Evolutionary conservation across 176 grass and related monocot genomes (phyloP), one percentile per base, ranked within the genome.

Genomic region (Puya raimondii): DNA sequence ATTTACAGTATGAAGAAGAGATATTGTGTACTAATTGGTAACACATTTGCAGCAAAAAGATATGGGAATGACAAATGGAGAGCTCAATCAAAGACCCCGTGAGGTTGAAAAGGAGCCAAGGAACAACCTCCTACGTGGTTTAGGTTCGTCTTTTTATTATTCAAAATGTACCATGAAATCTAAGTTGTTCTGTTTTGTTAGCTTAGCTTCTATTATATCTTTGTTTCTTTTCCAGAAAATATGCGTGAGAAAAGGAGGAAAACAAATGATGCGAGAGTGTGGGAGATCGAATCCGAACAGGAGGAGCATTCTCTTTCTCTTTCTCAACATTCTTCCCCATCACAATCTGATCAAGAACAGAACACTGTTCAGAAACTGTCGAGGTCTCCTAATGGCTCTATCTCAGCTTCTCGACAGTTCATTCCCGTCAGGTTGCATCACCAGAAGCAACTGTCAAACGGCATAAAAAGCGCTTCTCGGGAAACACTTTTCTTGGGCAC

Each of bases 301-400:
- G 95, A 99, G 51, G 94, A 99, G 70, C 87, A 99, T 78, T 99
- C 95, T 1, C 78, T 99, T 2, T 90, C 87, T 49, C 79, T 99
- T 78, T 99, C 95, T 3, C 95, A 94, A 4, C 90, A 88, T 52
- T 99, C 95, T 16, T 99, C 95, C 2, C 87, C 95, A 3, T 93
- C 94, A 2, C 94, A 88, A 57, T 99, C 94, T 0, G 94, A 99
- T 53, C 94, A 93, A 73, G 90, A 99, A 56, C 90, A 87, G 66
- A 99, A 85, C 58, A 84, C 80, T 65, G 68, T 58, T 61, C 80
- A 79, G 63, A 99, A 91, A 10, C 67, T 88, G 64, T 84, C 90
- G 3, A 78, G 71, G 22, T 85, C 94, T 50, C 82, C 89, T 0
- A 88, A 81, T 13, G 70, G 72, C 5, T 92, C 81, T 1, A 77